A percentile compares a stretch with the other conserved stretches of the same genome.
Conservation (phyloP, 257 asterid species). For the Solanum piurae region DNA sequence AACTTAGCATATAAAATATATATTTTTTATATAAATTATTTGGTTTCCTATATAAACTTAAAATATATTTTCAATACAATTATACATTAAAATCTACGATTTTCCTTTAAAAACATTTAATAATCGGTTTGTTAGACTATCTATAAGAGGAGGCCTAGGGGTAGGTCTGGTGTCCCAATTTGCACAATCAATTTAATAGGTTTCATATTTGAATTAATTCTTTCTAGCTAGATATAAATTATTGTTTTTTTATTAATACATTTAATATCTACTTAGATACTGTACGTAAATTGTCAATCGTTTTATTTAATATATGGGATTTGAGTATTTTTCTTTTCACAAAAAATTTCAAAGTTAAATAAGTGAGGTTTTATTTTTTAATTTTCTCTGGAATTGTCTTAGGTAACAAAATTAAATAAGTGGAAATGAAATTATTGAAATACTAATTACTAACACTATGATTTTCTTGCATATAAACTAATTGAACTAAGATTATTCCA, state of each 20-base stretch:
- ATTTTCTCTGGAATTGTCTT: not conserved
- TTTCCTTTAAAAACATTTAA: not conserved
- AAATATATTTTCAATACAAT: too few relatives aligned
- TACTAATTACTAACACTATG: not conserved
- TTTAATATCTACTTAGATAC: not conserved
- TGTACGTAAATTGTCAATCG: not conserved
- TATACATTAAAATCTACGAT: not conserved
- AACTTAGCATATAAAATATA: not conserved
- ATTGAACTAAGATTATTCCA: not conserved
- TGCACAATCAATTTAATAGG: not conserved
- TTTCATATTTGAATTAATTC: not conserved
- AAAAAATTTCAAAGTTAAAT: not conserved
- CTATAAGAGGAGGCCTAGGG: too few relatives aligned
- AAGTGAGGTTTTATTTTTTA: not conserved
- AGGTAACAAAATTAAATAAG: not conserved
- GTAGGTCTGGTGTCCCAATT: not conserved
- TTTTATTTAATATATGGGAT: not conserved
- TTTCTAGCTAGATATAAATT: not conserved
- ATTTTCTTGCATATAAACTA: conserved; percentile 23
- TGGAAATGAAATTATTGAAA: not conserved
- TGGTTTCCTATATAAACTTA: too few relatives aligned
- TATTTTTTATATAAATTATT: too few relatives aligned
- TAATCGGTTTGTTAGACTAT: not conserved
- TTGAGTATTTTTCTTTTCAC: not conserved
- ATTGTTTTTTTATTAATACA: not conserved